Evolutionary conservation across 139 green algal species (phyloP).

Genomic region (Nannochloris sp.): DNA sequence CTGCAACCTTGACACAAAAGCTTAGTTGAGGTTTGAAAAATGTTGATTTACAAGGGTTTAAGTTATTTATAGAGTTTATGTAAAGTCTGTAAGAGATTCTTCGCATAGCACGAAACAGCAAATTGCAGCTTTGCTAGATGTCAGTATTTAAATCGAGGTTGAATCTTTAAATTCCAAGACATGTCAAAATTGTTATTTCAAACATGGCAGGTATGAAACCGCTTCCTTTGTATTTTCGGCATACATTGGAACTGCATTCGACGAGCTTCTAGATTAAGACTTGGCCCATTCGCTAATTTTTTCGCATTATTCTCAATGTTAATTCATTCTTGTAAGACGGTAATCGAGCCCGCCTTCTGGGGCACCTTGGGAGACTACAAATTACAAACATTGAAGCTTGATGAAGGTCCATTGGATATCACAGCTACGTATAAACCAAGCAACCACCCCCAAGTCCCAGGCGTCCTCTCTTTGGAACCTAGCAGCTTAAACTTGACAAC

Average conservation of each 20-base stretch:
- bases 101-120: too few species aligned
- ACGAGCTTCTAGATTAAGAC: too few species aligned
- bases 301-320: background rate
- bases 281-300: background rate
- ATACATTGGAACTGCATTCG: too few species aligned
- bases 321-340: slow-evolving; percentile 43
- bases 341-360: slow-evolving; percentile 78
- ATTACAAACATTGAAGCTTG: slow-evolving; percentile 47
- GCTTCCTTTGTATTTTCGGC: too few species aligned
- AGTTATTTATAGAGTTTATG: too few species aligned
- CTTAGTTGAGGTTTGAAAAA: too few species aligned
- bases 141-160: too few species aligned
- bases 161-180: too few species aligned
- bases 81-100: too few species aligned
- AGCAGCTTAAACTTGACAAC: background rate
- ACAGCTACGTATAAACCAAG: slow-evolving; percentile 5
- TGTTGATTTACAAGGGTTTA: too few species aligned
- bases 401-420: slow-evolving; percentile 38
- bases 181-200: slow-evolving; percentile 2
- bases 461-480: slow-evolving; percentile 2
- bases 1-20: too few species aligned
- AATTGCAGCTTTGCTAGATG: too few species aligned
- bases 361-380: slow-evolving; percentile 61
- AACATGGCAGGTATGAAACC: background rate
- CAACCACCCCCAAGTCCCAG: slow-evolving; percentile 8